Conservation (phyloP, 108 stramenopile genomes). For the Skeletonema menzelii region DNA sequence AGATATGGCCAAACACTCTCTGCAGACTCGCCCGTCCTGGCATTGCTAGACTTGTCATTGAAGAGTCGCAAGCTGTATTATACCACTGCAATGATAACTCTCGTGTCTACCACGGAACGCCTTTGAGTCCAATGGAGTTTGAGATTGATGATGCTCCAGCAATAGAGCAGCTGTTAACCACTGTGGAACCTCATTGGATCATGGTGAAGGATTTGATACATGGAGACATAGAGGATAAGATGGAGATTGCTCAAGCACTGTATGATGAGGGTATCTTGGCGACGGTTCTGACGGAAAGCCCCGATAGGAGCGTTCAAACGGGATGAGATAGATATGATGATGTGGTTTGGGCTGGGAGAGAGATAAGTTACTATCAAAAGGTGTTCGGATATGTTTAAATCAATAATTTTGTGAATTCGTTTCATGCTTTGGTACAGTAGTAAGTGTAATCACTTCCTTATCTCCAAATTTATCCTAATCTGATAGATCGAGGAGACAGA, state of each 20-base stretch:
- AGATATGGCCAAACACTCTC: conserved; percentile 74
- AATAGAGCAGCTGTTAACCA: conserved; percentile 87
- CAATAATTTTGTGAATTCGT: too few relatives aligned
- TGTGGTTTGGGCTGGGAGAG: too few relatives aligned
- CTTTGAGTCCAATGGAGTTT: conserved; percentile 94
- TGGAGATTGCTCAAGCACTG: conserved; percentile 81
- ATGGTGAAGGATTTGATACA: conserved; percentile 85
- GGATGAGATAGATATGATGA: too few relatives aligned
- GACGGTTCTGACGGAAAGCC: conserved; percentile 46
- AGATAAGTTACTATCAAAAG: too few relatives aligned
- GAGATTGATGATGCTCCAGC: conserved; percentile 97
- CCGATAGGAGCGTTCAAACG: conserved; percentile 47
- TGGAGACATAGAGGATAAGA: conserved; percentile 88
- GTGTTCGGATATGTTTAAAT: too few relatives aligned
- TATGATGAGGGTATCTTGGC: conserved; percentile 88
- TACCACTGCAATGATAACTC: conserved; percentile 97
- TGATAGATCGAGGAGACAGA: too few relatives aligned
- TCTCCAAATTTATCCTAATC: too few relatives aligned
- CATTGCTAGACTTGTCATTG: conserved; percentile 87
- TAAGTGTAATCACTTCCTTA: too few relatives aligned
- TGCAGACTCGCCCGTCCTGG: conserved; percentile 86
- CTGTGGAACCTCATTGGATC: conserved; percentile 89
- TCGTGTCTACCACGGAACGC: conserved; percentile 81
- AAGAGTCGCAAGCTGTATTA: conserved; percentile 91
- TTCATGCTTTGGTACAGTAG: too few relatives aligned